Conservation (phyloP, 371 early-diverging fungal species). For the Mortierella sp. region DNA sequence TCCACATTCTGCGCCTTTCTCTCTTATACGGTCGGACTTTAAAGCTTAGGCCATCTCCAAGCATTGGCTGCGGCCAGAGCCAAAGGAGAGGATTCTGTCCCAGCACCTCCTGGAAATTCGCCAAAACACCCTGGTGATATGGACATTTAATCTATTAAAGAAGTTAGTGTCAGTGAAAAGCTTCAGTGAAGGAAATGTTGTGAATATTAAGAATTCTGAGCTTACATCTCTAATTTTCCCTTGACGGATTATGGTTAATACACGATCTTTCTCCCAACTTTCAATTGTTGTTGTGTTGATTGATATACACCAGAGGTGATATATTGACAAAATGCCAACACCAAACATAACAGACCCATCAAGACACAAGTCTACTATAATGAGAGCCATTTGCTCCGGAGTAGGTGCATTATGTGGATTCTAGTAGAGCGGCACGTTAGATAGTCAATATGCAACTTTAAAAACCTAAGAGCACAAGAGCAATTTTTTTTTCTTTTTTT, state of each 20-base stretch:
- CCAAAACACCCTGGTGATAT: conserved; percentile 88
- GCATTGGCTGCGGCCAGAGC: conserved; percentile 75
- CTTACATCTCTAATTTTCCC: conserved; percentile 49
- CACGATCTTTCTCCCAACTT: conserved; percentile 74
- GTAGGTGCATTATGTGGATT: conserved; percentile 61
- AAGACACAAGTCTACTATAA: conserved; percentile 81
- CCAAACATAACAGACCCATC: conserved; percentile 75
- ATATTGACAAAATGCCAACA: conserved; percentile 84
- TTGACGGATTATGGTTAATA: conserved; percentile 45
- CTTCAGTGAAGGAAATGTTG: background rate
- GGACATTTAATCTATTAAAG: conserved; percentile 80
- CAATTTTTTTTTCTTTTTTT: background rate
- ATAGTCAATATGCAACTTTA: background rate
- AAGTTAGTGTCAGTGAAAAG: background rate
- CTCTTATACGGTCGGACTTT: conserved; percentile 62
- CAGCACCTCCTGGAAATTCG: conserved; percentile 84
- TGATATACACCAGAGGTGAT: conserved; percentile 85
- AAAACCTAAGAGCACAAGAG: background rate
- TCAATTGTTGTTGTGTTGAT: conserved; percentile 98
- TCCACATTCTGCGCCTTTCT: background rate
- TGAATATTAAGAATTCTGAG: background rate
- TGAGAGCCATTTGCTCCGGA: conserved; percentile 70
- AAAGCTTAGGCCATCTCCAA: conserved; percentile 81
- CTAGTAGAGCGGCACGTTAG: background rate
- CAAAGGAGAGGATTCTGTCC: conserved; percentile 80